phyloP scores from a whole-genome alignment of 2,329 filamentous ascomycete species.

The Aspergillus uvarum region DNA sequence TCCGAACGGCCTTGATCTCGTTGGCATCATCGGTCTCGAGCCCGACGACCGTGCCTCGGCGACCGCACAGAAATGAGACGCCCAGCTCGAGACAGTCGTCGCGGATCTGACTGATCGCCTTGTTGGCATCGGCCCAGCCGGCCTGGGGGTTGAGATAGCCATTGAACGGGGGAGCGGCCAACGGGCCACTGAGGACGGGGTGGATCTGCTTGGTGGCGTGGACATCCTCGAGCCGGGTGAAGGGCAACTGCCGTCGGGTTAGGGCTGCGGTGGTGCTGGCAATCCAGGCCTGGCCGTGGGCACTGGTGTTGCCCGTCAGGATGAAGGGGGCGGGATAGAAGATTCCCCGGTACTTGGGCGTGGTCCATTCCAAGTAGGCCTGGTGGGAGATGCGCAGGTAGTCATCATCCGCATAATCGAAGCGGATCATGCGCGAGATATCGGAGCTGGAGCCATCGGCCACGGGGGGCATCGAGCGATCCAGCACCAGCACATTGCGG shows the following conservation, averaged over 20 bases:
- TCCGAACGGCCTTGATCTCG: slow-evolving; percentile 12
- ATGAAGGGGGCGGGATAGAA: slow-evolving; percentile 15
- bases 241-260: slow-evolving; percentile 11
- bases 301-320: slow-evolving; percentile 9
- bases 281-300: slow-evolving; percentile 10
- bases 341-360: slow-evolving; percentile 14
- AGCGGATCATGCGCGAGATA: slow-evolving; percentile 34
- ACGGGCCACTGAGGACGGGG: slow-evolving; percentile 18
- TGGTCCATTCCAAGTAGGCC: slow-evolving; percentile 19
- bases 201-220: slow-evolving; percentile 27
- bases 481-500: slow-evolving; percentile 14
- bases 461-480: slow-evolving; percentile 19
- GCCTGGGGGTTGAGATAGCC: slow-evolving; percentile 24
- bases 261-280: slow-evolving; percentile 12
- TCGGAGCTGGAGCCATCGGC: slow-evolving; percentile 35
- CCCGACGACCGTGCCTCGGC: slow-evolving; percentile 17
- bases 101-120: slow-evolving; percentile 18
- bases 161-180: slow-evolving; percentile 16
- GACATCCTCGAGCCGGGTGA: slow-evolving; percentile 6
- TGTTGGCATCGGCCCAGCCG: slow-evolving; percentile 25
- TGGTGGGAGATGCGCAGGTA: slow-evolving; percentile 31
- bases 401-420: slow-evolving; percentile 32
- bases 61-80: slow-evolving; percentile 17
- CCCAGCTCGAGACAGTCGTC: slow-evolving; percentile 20
- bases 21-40: slow-evolving; percentile 14